phyloP scores from a whole-genome alignment of 2,329 filamentous ascomycete genomes.

The Coccinonectria pachysandricola region DNA sequence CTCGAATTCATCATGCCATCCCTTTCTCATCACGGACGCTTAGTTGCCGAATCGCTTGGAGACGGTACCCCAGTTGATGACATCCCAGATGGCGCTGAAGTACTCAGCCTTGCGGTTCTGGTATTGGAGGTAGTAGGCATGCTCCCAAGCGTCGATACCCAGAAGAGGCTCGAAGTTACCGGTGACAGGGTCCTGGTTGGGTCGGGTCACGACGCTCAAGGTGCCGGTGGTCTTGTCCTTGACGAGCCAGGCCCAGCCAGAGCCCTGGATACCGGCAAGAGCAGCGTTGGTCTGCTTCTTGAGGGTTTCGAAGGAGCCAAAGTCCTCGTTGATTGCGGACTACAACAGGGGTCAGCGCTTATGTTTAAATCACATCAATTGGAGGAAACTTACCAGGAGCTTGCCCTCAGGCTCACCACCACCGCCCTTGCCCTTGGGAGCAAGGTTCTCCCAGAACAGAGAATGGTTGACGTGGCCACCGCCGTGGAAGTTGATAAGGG shows the following conservation, averaged over 20 bases:
- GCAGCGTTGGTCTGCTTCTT: conserved; percentile 57
- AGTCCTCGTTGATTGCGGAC: conserved; percentile 53
- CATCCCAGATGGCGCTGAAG: conserved; percentile 88
- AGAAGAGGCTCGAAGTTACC: conserved; percentile 74
- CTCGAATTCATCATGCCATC: too few species aligned
- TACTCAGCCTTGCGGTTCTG: conserved; percentile 96
- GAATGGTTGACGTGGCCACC: conserved; percentile 82
- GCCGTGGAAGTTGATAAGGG: conserved; percentile 65
- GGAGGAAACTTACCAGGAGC: conserved; percentile 41
- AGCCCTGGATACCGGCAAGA: conserved; percentile 70
- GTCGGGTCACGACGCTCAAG: conserved; percentile 56
- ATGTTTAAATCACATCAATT: too few species aligned
- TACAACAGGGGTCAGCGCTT: conserved; percentile 34
- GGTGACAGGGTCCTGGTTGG: conserved; percentile 84
- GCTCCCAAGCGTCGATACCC: conserved; percentile 92
- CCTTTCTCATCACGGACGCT: neutral
- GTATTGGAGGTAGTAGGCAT: conserved; percentile 93
- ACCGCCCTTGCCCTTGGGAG: conserved; percentile 51
- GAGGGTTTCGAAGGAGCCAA: conserved; percentile 55
- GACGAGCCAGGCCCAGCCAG: conserved; percentile 85
- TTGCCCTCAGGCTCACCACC: conserved; percentile 52
- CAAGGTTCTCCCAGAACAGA: conserved; percentile 76
- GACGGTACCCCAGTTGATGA: conserved; percentile 90
- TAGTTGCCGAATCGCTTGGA: conserved; percentile 59
- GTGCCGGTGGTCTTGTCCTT: conserved; percentile 55